Conservation (phyloP, 2,329 filamentous ascomycete species). For the Juglanconis oblonga region DNA sequence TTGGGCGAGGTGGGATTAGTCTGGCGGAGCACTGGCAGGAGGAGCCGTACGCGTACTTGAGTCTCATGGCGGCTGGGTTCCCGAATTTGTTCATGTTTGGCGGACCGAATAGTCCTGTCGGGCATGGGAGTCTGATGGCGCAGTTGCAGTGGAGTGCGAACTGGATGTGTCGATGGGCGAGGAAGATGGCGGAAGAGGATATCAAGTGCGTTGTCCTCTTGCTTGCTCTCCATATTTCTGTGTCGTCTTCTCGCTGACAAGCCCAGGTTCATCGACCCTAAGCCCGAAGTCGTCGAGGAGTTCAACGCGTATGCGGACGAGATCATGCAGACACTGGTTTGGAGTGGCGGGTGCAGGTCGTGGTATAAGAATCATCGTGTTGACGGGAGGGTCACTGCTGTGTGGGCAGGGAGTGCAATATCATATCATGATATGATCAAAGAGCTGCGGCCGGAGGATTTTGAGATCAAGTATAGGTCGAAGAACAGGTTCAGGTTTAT, state of each 20-base stretch:
- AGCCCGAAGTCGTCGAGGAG: slow-evolving; percentile 10
- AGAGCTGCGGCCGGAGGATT: slow-evolving; percentile 10
- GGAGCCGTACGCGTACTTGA: slow-evolving; percentile 64
- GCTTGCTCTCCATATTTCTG: too few relatives aligned
- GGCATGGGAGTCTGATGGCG: slow-evolving; percentile 3
- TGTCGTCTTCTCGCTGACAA: not conserved
- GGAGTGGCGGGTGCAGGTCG: slow-evolving; percentile 8
- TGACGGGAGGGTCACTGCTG: slow-evolving; percentile 15
- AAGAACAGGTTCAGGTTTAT: slow-evolving; percentile 13
- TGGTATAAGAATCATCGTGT: slow-evolving; percentile 15
- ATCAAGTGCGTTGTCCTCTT: slow-evolving; percentile 2
- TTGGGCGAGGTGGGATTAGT: slow-evolving; percentile 45
- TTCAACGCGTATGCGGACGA: slow-evolving; percentile 8
- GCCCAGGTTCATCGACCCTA: slow-evolving; percentile 4
- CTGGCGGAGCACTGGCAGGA: slow-evolving; percentile 54
- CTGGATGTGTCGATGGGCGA: slow-evolving; percentile 6
- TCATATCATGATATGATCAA: slow-evolving; percentile 9
- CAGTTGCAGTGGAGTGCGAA: slow-evolving; percentile 9
- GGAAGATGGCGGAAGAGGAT: slow-evolving; percentile 12
- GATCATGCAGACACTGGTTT: slow-evolving; percentile 13
- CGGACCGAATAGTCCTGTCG: slow-evolving; percentile 5
- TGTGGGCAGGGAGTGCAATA: not conserved
- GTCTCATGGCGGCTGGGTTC: slow-evolving; percentile 58
- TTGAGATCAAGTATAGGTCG: slow-evolving; percentile 8
- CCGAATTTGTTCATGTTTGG: slow-evolving; percentile 53